Conservation (phyloP, 2,329 filamentous ascomycete genomes). For the Neopestalotiopsis rosae region DNA sequence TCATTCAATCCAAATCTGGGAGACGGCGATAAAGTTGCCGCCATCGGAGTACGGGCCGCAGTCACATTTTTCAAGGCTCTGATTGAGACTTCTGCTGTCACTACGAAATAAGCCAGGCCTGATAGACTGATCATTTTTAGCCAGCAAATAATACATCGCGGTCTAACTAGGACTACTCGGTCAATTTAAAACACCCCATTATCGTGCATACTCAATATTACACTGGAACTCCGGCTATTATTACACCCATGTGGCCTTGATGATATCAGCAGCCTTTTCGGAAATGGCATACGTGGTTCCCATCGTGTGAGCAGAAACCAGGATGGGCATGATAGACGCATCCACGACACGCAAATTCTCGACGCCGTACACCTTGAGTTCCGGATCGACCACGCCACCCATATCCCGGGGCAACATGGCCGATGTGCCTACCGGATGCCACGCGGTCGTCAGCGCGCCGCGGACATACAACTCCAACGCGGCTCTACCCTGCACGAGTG, state of each 20-base stretch:
- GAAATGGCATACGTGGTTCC: constrained; percentile 55
- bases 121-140: too few relatives aligned
- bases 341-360: constrained; percentile 23
- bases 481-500: constrained; percentile 13
- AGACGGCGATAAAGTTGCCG: neutral
- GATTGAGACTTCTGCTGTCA: neutral
- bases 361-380: constrained; percentile 26
- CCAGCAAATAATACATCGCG: too few relatives aligned
- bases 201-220: too few relatives aligned
- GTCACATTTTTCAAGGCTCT: neutral
- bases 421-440: constrained; percentile 32
- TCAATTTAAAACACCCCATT: too few relatives aligned
- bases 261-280: constrained; percentile 41
- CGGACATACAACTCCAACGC: constrained; percentile 10
- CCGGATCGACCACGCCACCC: constrained; percentile 49
- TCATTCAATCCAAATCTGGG: neutral
- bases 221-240: too few relatives aligned
- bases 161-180: too few relatives aligned
- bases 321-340: constrained; percentile 36
- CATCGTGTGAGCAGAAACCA: constrained; percentile 50
- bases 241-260: neutral
- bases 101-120: neutral
- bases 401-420: constrained; percentile 46
- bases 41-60: neutral
- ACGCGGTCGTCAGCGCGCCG: constrained; percentile 11